Percentiles rank a stretch among this genome's conserved stretches.
Conservation (phyloP, 176 grass and related monocot species). For the Bolboschoenus planiculmis region DNA sequence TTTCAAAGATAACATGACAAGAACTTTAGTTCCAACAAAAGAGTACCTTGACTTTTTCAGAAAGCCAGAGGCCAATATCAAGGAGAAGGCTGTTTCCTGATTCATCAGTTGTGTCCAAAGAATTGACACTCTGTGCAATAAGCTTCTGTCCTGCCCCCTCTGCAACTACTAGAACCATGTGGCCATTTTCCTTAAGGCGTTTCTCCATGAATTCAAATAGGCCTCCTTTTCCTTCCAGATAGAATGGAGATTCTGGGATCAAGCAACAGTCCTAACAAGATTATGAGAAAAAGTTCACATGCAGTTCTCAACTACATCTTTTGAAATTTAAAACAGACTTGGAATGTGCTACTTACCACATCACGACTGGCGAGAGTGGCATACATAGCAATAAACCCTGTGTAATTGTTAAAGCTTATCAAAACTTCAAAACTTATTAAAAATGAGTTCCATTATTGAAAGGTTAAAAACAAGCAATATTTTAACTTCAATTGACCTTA, state of each 20-base stretch:
- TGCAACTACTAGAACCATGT: conserved; percentile 96
- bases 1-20: neutral
- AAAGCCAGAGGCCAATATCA: conserved; percentile 91
- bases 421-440: neutral
- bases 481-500: neutral
- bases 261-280: conserved; percentile 75
- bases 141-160: conserved; percentile 93
- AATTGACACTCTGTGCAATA: conserved; percentile 59
- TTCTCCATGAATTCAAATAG: conserved; percentile 73
- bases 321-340: neutral
- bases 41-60: conserved; percentile 78
- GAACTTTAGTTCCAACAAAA: neutral
- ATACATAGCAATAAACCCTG: conserved; percentile 97
- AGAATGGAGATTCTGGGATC: conserved; percentile 95
- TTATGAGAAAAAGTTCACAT: neutral
- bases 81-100: conserved; percentile 87
- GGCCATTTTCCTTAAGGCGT: conserved; percentile 80
- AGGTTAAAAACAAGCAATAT: neutral
- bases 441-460: neutral
- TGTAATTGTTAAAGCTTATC: conserved; percentile 13
- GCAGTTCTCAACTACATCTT: neutral
- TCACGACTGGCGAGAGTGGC: conserved; percentile 92
- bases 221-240: conserved; percentile 91
- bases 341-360: conserved; percentile 55
- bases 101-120: conserved; percentile 52